phyloP scores from a whole-genome alignment of 345 rosid species.

The Populus simonii region DNA sequence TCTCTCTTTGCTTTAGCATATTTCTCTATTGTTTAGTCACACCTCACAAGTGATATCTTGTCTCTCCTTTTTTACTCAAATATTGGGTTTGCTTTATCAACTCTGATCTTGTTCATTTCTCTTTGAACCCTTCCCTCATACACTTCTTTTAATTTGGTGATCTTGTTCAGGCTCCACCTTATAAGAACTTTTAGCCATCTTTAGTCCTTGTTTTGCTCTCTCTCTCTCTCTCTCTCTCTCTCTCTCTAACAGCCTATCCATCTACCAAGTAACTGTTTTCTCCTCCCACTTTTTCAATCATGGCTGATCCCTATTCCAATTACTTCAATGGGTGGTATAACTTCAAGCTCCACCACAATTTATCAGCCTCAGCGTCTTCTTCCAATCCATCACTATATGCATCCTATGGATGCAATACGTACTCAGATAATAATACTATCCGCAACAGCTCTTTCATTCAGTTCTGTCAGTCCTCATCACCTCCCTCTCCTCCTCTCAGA shows the following conservation, averaged over 20 bases:
- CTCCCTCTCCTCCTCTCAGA: slow-evolving; percentile 71
- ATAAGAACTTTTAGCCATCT: slow-evolving; percentile 17
- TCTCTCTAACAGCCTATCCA: slow-evolving; percentile 21
- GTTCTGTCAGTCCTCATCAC: slow-evolving; percentile 22
- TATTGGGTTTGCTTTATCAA: slow-evolving; percentile 27
- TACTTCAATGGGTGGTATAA: slow-evolving; percentile 51
- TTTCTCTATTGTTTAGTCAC: slow-evolving; percentile 46
- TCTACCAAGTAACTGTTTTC: slow-evolving; percentile 12
- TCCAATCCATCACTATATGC: slow-evolving; percentile 28
- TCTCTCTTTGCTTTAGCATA: slow-evolving; percentile 32
- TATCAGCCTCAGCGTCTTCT: slow-evolving; percentile 39
- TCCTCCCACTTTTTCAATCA: slow-evolving; percentile 28
- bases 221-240: slow-evolving; percentile 28
- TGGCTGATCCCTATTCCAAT: slow-evolving; percentile 64
- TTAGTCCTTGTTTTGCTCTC: slow-evolving; percentile 9
- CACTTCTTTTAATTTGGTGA: slow-evolving; percentile 25
- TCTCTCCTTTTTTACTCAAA: slow-evolving; percentile 39
- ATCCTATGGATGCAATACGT: slow-evolving; percentile 27
- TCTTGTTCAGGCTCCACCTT: slow-evolving; percentile 25
- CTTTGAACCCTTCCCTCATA: slow-evolving; percentile 2
- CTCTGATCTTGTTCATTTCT: slow-evolving; percentile 9
- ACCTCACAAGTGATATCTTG: slow-evolving; percentile 44
- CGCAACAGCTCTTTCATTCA: slow-evolving; percentile 17
- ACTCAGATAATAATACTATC: slow-evolving; percentile 22
- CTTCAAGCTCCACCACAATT: slow-evolving; percentile 35